phyloP scores from a whole-genome alignment of 106 monocot genomes.

The Amphibolis antarctica region DNA sequence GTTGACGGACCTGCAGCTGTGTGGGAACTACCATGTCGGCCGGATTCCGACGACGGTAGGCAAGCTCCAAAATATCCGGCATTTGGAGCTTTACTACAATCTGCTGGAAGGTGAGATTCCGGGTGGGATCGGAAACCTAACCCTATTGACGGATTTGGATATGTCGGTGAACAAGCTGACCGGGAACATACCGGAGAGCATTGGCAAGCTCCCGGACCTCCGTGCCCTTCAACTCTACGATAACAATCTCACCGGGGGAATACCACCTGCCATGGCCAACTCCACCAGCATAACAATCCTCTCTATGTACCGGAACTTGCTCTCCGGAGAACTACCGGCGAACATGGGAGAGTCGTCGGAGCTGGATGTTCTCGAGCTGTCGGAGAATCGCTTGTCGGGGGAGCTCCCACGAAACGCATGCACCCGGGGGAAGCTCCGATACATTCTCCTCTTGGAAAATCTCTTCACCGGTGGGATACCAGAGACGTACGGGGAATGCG shows the following conservation, averaged over 20 bases:
- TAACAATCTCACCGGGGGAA: constrained; percentile 61
- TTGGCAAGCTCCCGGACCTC: constrained; percentile 48
- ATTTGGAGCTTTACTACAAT: constrained; percentile 90
- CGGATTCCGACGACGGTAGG: constrained; percentile 60
- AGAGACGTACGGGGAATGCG: constrained; percentile 41
- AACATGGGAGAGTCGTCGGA: constrained; percentile 50
- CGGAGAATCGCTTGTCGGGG: constrained; percentile 73
- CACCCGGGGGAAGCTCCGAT: constrained; percentile 39
- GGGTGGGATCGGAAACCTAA: constrained; percentile 66
- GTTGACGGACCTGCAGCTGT: constrained; percentile 63
- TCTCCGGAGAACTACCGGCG: constrained; percentile 53
- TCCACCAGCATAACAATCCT: constrained; percentile 58
- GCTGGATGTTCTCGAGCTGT: constrained; percentile 57
- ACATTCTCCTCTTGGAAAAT: constrained; percentile 56
- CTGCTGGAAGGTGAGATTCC: constrained; percentile 51
- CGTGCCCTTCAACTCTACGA: constrained; percentile 59
- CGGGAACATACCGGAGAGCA: constrained; percentile 46
- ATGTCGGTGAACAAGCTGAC: constrained; percentile 69
- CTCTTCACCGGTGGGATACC: constrained; percentile 53
- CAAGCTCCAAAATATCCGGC: constrained; percentile 44
- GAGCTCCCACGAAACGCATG: constrained; percentile 50
- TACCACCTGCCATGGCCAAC: constrained; percentile 52
- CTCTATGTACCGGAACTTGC: constrained; percentile 61
- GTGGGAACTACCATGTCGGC: constrained; percentile 64
- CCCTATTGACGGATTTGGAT: constrained; percentile 55